Conservation (phyloP, 2,329 filamentous ascomycete species). For the Epichloe brachyelytri region DNA sequence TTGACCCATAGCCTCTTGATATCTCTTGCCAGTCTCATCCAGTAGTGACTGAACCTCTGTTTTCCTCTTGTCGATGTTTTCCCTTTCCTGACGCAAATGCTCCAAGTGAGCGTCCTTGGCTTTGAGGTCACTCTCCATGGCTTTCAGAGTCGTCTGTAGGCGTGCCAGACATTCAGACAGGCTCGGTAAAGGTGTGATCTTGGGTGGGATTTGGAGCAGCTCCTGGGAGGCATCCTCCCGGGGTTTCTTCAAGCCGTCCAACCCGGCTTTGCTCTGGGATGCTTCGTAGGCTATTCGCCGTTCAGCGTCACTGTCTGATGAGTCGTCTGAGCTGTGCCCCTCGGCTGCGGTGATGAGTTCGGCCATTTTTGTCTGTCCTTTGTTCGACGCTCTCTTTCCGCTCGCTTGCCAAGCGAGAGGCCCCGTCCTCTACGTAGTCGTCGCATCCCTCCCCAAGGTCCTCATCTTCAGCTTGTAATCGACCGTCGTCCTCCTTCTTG, state of each 20-base stretch:
- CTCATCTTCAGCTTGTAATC: slow-evolving; percentile 76
- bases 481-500: slow-evolving; percentile 55
- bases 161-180: slow-evolving; percentile 53
- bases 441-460: slow-evolving; percentile 91
- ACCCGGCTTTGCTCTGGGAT: slow-evolving; percentile 75
- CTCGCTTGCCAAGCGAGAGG: slow-evolving; percentile 64
- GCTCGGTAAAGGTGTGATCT: slow-evolving; percentile 65
- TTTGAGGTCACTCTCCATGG: slow-evolving; percentile 50
- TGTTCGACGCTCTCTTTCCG: slow-evolving; percentile 57
- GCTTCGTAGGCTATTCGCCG: slow-evolving; percentile 74
- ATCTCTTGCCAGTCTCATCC: slow-evolving; percentile 63
- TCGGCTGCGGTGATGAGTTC: slow-evolving; percentile 74
- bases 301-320: slow-evolving; percentile 57
- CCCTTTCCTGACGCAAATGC: slow-evolving; percentile 54
- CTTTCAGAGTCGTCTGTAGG: slow-evolving; percentile 46
- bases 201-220: slow-evolving; percentile 49
- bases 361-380: slow-evolving; percentile 64
- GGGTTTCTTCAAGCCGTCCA: slow-evolving; percentile 53
- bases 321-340: slow-evolving; percentile 46
- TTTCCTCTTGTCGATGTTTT: slow-evolving; percentile 55
- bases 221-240: slow-evolving; percentile 21
- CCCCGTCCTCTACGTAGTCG: slow-evolving; percentile 78
- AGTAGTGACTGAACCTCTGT: slow-evolving; percentile 68
- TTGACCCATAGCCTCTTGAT: slow-evolving; percentile 30
- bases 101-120: slow-evolving; percentile 50